Evolutionary conservation across 345 rosid species (phyloP).

Genomic region (Excoecaria agallocha): DNA sequence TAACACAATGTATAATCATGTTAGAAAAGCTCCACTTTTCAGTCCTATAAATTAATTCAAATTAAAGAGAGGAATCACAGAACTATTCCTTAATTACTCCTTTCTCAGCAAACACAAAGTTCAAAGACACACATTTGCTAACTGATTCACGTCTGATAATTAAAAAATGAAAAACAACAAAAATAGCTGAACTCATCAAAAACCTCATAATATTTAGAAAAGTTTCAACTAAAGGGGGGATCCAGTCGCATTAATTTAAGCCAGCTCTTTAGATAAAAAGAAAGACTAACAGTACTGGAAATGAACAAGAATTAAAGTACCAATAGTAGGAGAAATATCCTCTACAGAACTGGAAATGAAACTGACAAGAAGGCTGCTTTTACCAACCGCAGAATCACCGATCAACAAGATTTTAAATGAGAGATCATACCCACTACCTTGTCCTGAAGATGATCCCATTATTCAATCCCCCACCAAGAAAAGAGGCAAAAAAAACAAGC

Average conservation of each 20-base stretch:
- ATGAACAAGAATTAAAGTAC: constrained; percentile 25
- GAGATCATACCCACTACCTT: constrained; percentile 63
- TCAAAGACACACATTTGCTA: not conserved
- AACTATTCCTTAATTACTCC: not conserved
- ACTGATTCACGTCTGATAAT: not conserved
- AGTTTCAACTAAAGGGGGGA: constrained; percentile 8
- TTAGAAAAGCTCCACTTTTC: not conserved
- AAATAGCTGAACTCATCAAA: not conserved
- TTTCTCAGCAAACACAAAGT: no score
- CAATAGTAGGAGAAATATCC: constrained; percentile 89
- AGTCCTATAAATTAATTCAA: not conserved
- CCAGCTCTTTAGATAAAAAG: not conserved
- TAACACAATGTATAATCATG: not conserved
- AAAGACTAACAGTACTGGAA: constrained; percentile 2
- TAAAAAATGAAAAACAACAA: not conserved
- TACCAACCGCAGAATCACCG: constrained; percentile 96
- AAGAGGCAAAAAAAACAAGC: not conserved
- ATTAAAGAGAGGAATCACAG: not conserved
- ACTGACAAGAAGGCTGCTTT: constrained; percentile 93
- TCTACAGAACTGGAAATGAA: constrained; percentile 75
- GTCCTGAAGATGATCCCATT: constrained; percentile 90
- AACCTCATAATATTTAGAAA: not conserved
- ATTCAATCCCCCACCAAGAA: constrained; percentile 7
- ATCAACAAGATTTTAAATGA: constrained; percentile 97
- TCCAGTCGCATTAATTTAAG: constrained; percentile 8